phyloP scores from a whole-genome alignment of 495 filamentous ascomycete genomes.

The Xylaria venustula region DNA sequence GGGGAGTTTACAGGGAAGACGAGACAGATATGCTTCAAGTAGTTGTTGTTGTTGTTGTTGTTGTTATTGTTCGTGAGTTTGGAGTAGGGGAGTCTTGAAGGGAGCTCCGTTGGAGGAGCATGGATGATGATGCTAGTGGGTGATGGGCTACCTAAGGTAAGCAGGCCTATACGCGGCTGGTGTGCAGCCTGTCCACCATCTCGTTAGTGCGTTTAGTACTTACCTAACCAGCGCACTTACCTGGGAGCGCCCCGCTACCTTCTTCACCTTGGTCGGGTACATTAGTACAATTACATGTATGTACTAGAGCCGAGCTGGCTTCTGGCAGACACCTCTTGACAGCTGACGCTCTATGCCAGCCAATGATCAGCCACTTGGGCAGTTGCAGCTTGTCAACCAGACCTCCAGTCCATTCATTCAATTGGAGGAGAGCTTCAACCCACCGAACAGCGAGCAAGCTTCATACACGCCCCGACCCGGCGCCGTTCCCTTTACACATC shows the following conservation, averaged over 20 bases:
- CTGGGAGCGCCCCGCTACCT: background rate
- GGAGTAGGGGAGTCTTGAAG: constrained; percentile 14
- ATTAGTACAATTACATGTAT: too few species aligned
- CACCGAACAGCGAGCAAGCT: constrained; percentile 18
- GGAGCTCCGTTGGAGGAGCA: constrained; percentile 12
- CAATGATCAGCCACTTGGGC: constrained; percentile 18
- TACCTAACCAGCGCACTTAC: background rate
- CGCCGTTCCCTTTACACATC: constrained; percentile 13
- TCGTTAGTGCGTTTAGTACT: too few species aligned
- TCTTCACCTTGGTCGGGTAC: too few species aligned
- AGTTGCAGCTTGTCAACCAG: constrained; percentile 20
- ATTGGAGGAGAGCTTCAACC: constrained; percentile 21
- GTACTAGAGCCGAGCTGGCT: background rate
- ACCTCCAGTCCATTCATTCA: background rate
- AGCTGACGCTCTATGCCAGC: background rate
- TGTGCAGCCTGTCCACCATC: constrained; percentile 32
- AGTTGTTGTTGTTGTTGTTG: too few species aligned
- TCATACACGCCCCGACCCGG: constrained; percentile 12
- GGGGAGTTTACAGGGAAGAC: background rate
- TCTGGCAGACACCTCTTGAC: background rate
- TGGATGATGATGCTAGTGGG: constrained; percentile 1
- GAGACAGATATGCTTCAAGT: too few species aligned
- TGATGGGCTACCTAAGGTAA: too few species aligned
- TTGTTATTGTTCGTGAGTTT: background rate
- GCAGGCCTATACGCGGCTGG: constrained; percentile 27